phyloP scores from a whole-genome alignment of 2,329 filamentous ascomycete species.

The Periglandula ipomoeae region DNA sequence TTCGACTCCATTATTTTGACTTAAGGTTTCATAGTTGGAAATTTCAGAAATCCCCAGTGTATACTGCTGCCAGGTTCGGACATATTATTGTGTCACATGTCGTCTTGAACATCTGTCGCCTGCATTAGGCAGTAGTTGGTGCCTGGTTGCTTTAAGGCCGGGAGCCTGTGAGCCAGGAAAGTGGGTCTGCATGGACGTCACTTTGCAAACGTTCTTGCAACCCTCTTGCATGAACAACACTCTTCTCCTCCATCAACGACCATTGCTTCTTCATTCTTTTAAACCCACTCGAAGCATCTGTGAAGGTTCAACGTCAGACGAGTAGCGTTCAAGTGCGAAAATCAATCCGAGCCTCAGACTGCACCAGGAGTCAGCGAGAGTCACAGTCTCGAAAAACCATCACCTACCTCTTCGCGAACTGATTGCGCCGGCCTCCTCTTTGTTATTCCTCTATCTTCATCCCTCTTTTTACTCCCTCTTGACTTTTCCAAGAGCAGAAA shows the following conservation, averaged over 20 bases:
- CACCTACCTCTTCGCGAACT: neutral
- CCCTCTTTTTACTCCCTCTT: neutral
- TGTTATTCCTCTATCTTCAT: neutral
- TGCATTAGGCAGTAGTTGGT: no score
- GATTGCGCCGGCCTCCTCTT: neutral
- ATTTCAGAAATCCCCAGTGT: no score
- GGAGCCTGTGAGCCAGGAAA: neutral
- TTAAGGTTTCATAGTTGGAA: no score
- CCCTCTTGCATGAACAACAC: no score
- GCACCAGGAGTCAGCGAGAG: no score
- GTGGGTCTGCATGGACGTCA: conserved; percentile 13
- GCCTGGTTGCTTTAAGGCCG: neutral
- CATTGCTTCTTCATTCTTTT: neutral
- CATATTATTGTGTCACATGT: no score
- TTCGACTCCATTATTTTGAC: no score
- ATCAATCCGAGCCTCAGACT: no score
- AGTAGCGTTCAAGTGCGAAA: no score
- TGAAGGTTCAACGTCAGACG: no score
- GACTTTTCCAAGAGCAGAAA: neutral
- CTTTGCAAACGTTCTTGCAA: conserved; percentile 6
- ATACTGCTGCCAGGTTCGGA: no score
- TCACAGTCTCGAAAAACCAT: neutral
- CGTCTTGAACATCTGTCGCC: no score
- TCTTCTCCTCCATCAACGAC: neutral
- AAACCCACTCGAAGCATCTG: neutral